Conservation (phyloP, 768 basidiomycete genomes). For the Candolleomyces aberdarensis region DNA sequence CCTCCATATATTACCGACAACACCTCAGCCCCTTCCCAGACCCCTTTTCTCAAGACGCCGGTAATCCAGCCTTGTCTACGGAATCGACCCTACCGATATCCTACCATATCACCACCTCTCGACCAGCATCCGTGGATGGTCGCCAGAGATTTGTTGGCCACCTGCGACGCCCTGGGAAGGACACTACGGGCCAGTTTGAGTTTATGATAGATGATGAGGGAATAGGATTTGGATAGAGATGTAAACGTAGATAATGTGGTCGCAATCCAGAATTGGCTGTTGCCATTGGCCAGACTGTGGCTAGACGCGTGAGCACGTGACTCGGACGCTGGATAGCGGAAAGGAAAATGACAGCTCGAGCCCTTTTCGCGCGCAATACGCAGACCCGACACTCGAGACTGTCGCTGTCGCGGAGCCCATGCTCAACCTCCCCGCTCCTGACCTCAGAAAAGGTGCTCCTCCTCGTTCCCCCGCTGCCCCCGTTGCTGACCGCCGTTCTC, state of each 20-base stretch:
- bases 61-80: background rate
- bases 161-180: background rate
- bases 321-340: background rate
- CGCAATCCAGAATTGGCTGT: background rate
- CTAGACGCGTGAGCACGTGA: background rate
- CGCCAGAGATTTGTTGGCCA: background rate
- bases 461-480: no score
- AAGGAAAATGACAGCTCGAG: background rate
- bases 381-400: no score
- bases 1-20: constrained; percentile 39
- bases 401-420: background rate
- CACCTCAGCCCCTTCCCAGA: constrained; percentile 47
- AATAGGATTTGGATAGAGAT: background rate
- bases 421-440: no score
- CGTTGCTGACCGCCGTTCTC: background rate
- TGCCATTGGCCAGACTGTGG: background rate
- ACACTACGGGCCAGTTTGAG: background rate
- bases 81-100: background rate
- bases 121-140: background rate
- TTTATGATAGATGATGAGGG: background rate
- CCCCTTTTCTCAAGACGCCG: constrained; percentile 15
- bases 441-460: no score
- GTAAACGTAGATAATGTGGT: background rate
- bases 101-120: constrained; percentile 3
- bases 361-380: background rate